Conservation (phyloP, 2,329 filamentous ascomycete species). For the Fusarium citri region DNA sequence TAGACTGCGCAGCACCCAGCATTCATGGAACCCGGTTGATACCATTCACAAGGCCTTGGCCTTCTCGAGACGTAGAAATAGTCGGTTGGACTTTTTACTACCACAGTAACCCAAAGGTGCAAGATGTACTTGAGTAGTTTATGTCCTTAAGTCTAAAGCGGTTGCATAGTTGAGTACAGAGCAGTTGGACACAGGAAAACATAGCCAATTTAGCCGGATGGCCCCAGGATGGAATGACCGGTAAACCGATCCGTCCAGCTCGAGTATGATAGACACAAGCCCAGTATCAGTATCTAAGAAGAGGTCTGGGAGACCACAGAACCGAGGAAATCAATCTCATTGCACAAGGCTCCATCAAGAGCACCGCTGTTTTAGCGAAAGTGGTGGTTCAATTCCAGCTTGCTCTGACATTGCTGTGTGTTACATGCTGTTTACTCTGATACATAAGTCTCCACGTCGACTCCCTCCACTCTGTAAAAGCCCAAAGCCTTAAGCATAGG, state of each 20-base stretch:
- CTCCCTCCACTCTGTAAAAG: slow-evolving; percentile 52
- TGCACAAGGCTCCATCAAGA: rapidly evolving
- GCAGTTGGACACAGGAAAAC: rapidly evolving
- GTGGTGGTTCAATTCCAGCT: neutral
- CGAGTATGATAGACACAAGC: neutral
- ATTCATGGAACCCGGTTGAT: neutral
- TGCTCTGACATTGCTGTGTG: rapidly evolving
- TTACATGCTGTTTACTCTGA: neutral
- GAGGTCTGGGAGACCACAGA: rapidly evolving
- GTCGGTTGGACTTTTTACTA: rapidly evolving
- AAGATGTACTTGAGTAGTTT: rapidly evolving
- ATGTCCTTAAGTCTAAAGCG: rapidly evolving
- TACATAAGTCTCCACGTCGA: slow-evolving; percentile 28
- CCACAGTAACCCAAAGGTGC: rapidly evolving
- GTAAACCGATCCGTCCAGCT: neutral
- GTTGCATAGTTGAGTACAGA: rapidly evolving
- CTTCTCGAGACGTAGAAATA: neutral
- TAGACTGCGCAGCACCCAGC: rapidly evolving
- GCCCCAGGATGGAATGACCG: rapidly evolving
- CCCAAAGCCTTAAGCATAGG: slow-evolving; percentile 65
- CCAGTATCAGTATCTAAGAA: rapidly evolving
- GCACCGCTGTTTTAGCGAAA: neutral
- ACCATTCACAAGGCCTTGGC: neutral
- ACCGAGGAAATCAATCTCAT: rapidly evolving
- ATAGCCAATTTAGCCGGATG: neutral